These are phyloP conservation scores for Omphalotus guepiniiformis DNA, from an alignment of 768 basidiomycete genomes.

Conservation along the genomic window DNA sequence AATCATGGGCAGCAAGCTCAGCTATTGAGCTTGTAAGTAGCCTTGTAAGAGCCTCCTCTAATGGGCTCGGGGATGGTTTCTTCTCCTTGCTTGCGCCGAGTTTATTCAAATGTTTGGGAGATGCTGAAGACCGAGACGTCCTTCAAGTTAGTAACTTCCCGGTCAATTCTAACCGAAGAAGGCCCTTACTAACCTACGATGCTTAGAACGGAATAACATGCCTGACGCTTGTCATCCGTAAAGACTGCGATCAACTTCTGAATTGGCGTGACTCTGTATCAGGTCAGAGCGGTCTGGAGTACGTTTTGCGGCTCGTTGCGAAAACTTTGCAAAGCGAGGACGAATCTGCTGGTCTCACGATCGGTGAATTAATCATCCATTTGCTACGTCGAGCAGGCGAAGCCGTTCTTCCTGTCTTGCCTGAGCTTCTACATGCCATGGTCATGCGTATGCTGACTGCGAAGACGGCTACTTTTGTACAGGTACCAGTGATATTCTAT, in stretches of 20 bases:
- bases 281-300: conserved; percentile 72
- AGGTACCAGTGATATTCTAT: conserved; percentile 44
- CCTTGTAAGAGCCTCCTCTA: conserved; percentile 55
- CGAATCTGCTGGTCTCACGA: conserved; percentile 88
- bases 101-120: conserved; percentile 64
- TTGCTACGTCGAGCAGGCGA: conserved; percentile 81
- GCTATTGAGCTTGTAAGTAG: conserved; percentile 80
- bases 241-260: conserved; percentile 79
- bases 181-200: conserved; percentile 1
- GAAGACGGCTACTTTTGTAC: conserved; percentile 87
- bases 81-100: conserved; percentile 70
- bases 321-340: conserved; percentile 73
- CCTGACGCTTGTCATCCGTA: conserved; percentile 80
- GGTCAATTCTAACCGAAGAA: not conserved
- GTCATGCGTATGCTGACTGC: conserved; percentile 76
- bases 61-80: conserved; percentile 74
- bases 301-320: conserved; percentile 72
- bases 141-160: conserved; percentile 51
- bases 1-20: conserved; percentile 73
- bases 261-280: conserved; percentile 66
- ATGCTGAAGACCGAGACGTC: conserved; percentile 83
- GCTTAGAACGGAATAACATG: conserved; percentile 78
- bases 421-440: conserved; percentile 84
- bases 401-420: conserved; percentile 77
- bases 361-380: conserved; percentile 95